phyloP scores from a whole-genome alignment of 805 yeast genomes.

The Ogataea polymorpha region DNA sequence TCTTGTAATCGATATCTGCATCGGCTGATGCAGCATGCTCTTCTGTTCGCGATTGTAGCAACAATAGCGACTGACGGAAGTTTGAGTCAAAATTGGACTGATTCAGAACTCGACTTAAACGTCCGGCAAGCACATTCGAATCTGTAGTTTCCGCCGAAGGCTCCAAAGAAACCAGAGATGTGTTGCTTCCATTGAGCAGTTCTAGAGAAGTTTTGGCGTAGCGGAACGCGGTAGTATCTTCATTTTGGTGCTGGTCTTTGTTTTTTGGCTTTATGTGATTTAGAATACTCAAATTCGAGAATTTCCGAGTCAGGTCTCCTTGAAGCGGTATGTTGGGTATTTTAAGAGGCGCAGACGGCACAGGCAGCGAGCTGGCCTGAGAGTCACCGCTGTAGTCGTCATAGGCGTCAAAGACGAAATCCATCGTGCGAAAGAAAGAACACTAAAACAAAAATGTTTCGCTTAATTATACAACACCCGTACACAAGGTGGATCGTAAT shows the following conservation, averaged over 20 bases:
- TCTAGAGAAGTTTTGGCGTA: constrained; percentile 48
- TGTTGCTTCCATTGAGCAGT: constrained; percentile 25
- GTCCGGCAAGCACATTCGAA: constrained; percentile 34
- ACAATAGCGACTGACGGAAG: constrained; percentile 29
- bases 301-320: constrained; percentile 36
- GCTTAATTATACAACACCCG: neutral
- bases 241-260: constrained; percentile 8
- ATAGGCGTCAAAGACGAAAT: constrained; percentile 29
- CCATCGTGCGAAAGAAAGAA: constrained; percentile 21
- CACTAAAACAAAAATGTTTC: constrained; percentile 1
- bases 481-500: neutral
- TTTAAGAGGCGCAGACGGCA: constrained; percentile 40
- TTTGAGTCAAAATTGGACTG: constrained; percentile 40
- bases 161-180: constrained; percentile 5
- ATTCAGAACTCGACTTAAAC: constrained; percentile 50
- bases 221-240: constrained; percentile 36
- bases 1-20: constrained; percentile 22
- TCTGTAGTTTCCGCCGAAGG: constrained; percentile 8
- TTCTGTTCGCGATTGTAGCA: constrained; percentile 29
- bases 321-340: constrained; percentile 35
- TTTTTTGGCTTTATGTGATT: constrained; percentile 24
- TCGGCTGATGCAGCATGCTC: constrained; percentile 14
- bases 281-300: constrained; percentile 34
- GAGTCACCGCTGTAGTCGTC: constrained; percentile 17
- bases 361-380: constrained; percentile 19